Conservation (phyloP, 2,329 filamentous ascomycete genomes). For the Beauveria scarabaeidicola region DNA sequence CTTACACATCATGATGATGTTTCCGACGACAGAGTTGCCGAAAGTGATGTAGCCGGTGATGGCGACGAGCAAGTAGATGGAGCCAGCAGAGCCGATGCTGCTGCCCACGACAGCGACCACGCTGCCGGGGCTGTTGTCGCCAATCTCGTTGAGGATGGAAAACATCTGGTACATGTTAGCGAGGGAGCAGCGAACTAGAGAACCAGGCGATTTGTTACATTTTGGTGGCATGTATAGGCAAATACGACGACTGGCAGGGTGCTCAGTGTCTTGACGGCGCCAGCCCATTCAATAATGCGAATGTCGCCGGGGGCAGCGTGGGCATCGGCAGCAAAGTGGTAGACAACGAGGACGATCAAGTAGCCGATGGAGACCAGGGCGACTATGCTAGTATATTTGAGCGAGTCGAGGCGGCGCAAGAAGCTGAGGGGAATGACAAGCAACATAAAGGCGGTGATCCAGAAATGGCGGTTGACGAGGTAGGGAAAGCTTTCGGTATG, state of each 20-base stretch:
- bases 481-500: slow-evolving; percentile 56
- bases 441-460: slow-evolving; percentile 97
- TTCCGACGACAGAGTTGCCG: slow-evolving; percentile 79
- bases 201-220: slow-evolving; percentile 45
- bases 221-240: slow-evolving; percentile 99
- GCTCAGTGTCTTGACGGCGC: slow-evolving; percentile 68
- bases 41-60: slow-evolving; percentile 96
- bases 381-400: slow-evolving; percentile 93
- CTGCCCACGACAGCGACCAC: slow-evolving; percentile 70
- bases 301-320: slow-evolving; percentile 66
- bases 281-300: slow-evolving; percentile 68
- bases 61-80: slow-evolving; percentile 81
- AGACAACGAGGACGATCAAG: slow-evolving; percentile 84
- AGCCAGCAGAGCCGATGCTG: slow-evolving; percentile 82
- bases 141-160: slow-evolving; percentile 91
- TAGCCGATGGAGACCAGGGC: slow-evolving; percentile 92
- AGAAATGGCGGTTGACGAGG: slow-evolving; percentile 84
- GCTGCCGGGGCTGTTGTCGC: slow-evolving; percentile 65
- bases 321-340: slow-evolving; percentile 79
- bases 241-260: slow-evolving; percentile 94
- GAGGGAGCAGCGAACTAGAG: slow-evolving; percentile 1
- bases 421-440: slow-evolving; percentile 93
- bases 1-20: slow-evolving; percentile 89
- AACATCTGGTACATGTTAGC: slow-evolving; percentile 66
- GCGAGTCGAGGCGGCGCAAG: slow-evolving; percentile 78